A percentile compares a stretch with the other conserved stretches of the same genome.
These are phyloP conservation scores for Tothia fuscella DNA, from an alignment of 2,329 filamentous ascomycete genomes.

Conservation along the genomic window DNA sequence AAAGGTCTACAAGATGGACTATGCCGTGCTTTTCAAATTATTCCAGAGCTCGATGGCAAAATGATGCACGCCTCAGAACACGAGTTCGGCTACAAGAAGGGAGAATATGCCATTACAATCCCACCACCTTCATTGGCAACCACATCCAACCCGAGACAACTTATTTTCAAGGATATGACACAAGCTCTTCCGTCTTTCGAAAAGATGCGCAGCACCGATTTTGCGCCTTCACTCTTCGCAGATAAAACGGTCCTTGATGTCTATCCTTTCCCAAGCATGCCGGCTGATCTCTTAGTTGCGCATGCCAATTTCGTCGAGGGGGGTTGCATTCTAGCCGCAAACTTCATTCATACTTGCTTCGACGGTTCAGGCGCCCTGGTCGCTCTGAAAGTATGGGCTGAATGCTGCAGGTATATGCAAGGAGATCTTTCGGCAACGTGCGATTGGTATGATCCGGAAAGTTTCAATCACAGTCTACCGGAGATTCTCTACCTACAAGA, in stretches of 20 bases:
- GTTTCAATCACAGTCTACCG: constrained; percentile 17
- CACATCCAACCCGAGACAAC: constrained; percentile 8
- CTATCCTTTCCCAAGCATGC: constrained; percentile 14
- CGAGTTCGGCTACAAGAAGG: constrained; percentile 20
- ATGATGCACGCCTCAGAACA: constrained; percentile 22
- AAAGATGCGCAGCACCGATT: constrained; percentile 13
- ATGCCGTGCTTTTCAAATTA: constrained; percentile 23
- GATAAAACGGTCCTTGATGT: constrained; percentile 14
- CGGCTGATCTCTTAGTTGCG: constrained; percentile 17
- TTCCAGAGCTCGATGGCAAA: constrained; percentile 26
- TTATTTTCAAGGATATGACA: constrained; percentile 17
- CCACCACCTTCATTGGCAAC: constrained; percentile 12
- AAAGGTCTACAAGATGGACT: constrained; percentile 24
- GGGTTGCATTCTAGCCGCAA: constrained; percentile 16
- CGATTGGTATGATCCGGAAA: constrained; percentile 15
- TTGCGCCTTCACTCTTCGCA: constrained; percentile 15
- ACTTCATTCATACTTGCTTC: constrained; percentile 16
- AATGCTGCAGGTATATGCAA: constrained; percentile 17
- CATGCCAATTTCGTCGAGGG: constrained; percentile 21
- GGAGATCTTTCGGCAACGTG: constrained; percentile 16
- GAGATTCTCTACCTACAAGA: constrained; percentile 14
- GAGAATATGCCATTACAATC: constrained; percentile 17
- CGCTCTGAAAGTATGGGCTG: constrained; percentile 17
- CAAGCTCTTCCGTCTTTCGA: constrained; percentile 15
- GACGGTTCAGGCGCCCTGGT: constrained; percentile 18